Evolutionary conservation across 176 grass and related monocot genomes (phyloP), one percentile per base, ranked within the genome.

Genomic region (Saccharum spontaneum): DNA sequence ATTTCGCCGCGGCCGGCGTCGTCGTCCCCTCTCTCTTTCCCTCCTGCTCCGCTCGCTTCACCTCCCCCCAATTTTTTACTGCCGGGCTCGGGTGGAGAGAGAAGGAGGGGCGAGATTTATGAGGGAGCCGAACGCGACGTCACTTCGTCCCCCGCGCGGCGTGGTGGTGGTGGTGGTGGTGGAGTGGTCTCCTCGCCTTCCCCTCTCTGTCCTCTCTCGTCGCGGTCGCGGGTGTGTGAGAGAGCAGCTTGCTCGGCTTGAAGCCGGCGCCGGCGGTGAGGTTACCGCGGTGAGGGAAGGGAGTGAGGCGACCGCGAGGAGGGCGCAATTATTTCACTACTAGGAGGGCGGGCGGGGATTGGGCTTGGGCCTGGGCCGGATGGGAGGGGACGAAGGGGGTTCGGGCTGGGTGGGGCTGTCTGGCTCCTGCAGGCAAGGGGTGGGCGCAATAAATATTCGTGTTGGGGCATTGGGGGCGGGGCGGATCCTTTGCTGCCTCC

Each of bases 351-450:
- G 34, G 4, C 34, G 33, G 33, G 0, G 18, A 40, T 12, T 5
- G 45, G 44, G 7, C 1, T 20, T 20, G 65, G 65, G 31, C 14
- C 7, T 41, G 41, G 57, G 14, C 49, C 0, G 7, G 77, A 16
- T 12, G 11, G 12, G 0, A 10, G 15, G 10, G 24, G 15, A 8
- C 14, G 41, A 24, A 23, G 6, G 28, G 10, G 44, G 7, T 22
- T 11, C 13, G 69, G 55, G 22, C 4, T 11, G 55, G 75, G 65
- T 54, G 66, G 86, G 80, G 26, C 40, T 85, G 83, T 85, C 88
- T 64, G 63, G 64, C 78, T 89, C 87, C 77, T 48, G 68, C 82
- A 84, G 87, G 60, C 87, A 84, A 83, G 80, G 80, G 54, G 86
- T 73, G 7, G 73, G 67, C 50, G 55, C 81, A 73, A 79, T 88